Conservation (phyloP, 192 early-diverging fungal genomes). For the Anaeromyces robustus region DNA sequence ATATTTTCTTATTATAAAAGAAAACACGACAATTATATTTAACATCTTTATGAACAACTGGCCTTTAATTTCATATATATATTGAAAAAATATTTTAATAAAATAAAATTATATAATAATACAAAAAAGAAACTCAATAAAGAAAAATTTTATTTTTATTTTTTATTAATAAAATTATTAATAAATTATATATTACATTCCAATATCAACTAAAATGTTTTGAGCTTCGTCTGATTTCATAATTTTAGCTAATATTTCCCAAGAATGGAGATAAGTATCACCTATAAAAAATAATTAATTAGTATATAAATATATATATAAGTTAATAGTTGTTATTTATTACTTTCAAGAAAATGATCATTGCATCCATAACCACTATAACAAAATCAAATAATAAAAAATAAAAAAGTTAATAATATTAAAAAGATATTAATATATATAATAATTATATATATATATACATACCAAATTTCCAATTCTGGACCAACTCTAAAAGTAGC, state of each 20-base stretch:
- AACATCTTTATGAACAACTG: constrained; percentile 73
- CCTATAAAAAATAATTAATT: constrained; percentile 17
- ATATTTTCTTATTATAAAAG: constrained; percentile 58
- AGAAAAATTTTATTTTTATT: too few relatives aligned
- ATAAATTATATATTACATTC: constrained; percentile 61
- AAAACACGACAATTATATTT: constrained; percentile 97
- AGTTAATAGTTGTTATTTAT: background rate
- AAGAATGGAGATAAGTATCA: constrained; percentile 88
- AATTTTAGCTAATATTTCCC: constrained; percentile 73
- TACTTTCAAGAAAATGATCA: constrained; percentile 92
- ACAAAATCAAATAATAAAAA: too few relatives aligned
- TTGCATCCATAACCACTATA: constrained; percentile 91
- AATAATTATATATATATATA: background rate
- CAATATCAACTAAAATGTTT: constrained; percentile 80
- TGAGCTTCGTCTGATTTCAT: constrained; percentile 42
- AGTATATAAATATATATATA: background rate
- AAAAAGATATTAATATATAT: background rate
- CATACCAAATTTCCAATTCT: constrained; percentile 86
- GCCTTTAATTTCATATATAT: constrained; percentile 33
- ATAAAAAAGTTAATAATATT: background rate
- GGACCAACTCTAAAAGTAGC: constrained; percentile 80
- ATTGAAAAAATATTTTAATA: too few relatives aligned
- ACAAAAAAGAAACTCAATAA: too few relatives aligned
- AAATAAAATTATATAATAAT: background rate
- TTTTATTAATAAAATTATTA: too few relatives aligned